Evolutionary conservation across 805 yeast species (phyloP).

Genomic region (Monosporozyma siamensis): DNA sequence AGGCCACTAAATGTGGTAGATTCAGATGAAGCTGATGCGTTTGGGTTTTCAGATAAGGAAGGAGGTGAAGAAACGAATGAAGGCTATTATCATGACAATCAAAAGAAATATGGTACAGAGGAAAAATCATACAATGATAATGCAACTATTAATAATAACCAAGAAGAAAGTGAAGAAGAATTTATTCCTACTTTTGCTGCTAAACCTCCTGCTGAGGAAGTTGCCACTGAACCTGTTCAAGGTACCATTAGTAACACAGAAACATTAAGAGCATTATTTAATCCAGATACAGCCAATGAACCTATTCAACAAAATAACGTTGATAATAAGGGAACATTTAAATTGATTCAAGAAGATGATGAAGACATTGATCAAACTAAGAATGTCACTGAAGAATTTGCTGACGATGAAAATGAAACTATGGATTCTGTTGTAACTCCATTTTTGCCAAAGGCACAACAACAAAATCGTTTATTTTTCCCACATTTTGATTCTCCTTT

Average conservation of each 20-base stretch:
- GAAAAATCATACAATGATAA: constrained; percentile 2
- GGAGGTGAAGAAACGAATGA: constrained; percentile 32
- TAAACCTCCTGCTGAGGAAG: constrained; percentile 2
- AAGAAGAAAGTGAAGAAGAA: constrained; percentile 33
- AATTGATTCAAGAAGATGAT: constrained; percentile 36
- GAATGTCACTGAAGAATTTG: constrained; percentile 28
- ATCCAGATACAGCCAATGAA: constrained; percentile 28
- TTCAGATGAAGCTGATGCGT: constrained; percentile 32
- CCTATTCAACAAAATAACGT: background rate
- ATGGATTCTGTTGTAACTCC: constrained; percentile 10
- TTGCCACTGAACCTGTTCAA: constrained; percentile 7
- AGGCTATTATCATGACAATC: background rate
- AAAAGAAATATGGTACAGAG: no score
- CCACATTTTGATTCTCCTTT: constrained; percentile 80
- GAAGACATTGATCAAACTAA: constrained; percentile 37
- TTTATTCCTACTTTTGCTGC: constrained; percentile 48
- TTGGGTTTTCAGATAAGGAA: constrained; percentile 32
- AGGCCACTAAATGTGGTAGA: constrained; percentile 38
- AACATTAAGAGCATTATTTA: constrained; percentile 50
- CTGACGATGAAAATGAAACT: constrained; percentile 1
- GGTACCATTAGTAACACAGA: constrained; percentile 44
- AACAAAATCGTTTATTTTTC: constrained; percentile 56
- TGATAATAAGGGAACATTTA: constrained; percentile 32
- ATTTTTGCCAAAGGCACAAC: constrained; percentile 24
- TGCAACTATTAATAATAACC: constrained; percentile 4